Evolutionary conservation across 768 basidiomycete species (phyloP).

Genomic region (Tephrocybe sp.): DNA sequence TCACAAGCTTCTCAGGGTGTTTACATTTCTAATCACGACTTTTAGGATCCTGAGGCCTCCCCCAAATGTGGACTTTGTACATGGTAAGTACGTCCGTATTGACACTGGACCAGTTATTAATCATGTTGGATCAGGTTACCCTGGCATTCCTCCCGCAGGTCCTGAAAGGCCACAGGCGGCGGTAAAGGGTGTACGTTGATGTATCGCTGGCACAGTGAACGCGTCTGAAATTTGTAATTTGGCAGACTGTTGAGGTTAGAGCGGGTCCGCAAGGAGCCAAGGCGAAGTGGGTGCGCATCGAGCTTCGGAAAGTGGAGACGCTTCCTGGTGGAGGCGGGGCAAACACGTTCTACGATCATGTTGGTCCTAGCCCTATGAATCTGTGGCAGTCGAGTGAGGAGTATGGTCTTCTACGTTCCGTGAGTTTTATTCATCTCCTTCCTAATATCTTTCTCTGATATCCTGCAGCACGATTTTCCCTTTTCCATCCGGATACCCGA

Average conservation of each 20-base stretch:
- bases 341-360: constrained; percentile 75
- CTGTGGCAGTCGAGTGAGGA: constrained; percentile 83
- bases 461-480: constrained; percentile 74
- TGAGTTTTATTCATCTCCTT: constrained; percentile 31
- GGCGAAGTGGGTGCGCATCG: constrained; percentile 90
- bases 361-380: constrained; percentile 78
- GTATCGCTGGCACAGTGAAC: constrained; percentile 1
- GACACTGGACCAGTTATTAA: constrained; percentile 5
- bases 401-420: constrained; percentile 65
- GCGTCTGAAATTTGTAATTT: constrained; percentile 13
- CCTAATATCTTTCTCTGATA: constrained; percentile 2
- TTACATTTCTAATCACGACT: constrained; percentile 3
- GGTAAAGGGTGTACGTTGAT: constrained; percentile 75
- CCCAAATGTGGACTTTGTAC: constrained; percentile 86
- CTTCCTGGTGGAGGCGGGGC: constrained; percentile 66
- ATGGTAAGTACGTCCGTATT: constrained; percentile 43
- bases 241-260: constrained; percentile 83
- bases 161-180: constrained; percentile 78
- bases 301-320: constrained; percentile 87
- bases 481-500: constrained; percentile 93
- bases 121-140: constrained; percentile 53
- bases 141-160: constrained; percentile 80
- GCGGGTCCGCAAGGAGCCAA: constrained; percentile 73
- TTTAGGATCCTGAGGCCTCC: constrained; percentile 78
- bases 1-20: constrained; percentile 21